Evolutionary conservation across 2,329 filamentous ascomycete species (phyloP).

Genomic region (Orbilia javanica): DNA sequence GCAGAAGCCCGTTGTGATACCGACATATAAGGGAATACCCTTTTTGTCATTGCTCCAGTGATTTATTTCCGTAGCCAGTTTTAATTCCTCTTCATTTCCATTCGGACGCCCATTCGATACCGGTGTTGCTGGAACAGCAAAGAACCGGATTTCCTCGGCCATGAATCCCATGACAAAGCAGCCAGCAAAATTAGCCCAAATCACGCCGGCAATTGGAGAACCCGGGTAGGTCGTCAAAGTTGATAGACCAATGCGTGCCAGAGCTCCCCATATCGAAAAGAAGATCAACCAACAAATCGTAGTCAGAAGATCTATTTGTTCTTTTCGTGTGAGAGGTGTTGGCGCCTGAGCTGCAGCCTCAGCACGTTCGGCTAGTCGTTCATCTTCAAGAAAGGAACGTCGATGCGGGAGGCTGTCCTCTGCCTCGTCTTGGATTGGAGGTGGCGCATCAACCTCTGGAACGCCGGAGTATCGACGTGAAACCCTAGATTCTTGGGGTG

Average conservation of each 20-base stretch:
- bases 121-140: constrained; percentile 34
- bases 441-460: constrained; percentile 49
- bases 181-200: constrained; percentile 91
- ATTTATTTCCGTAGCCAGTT: constrained; percentile 64
- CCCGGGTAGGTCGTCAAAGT: constrained; percentile 83
- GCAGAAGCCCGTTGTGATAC: constrained; percentile 86
- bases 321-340: constrained; percentile 14
- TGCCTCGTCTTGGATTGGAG: constrained; percentile 41
- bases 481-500: constrained; percentile 6
- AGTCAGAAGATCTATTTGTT: constrained; percentile 34
- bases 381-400: constrained; percentile 46
- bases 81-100: constrained; percentile 42
- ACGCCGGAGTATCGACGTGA: constrained; percentile 44
- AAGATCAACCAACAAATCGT: constrained; percentile 81
- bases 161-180: constrained; percentile 88
- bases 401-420: constrained; percentile 20
- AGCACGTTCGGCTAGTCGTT: constrained; percentile 2
- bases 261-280: constrained; percentile 85
- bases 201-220: constrained; percentile 75
- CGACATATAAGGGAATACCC: constrained; percentile 88
- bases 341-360: not conserved
- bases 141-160: constrained; percentile 73
- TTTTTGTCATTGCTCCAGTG: constrained; percentile 72
- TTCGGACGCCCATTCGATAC: not conserved
- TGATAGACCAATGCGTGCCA: constrained; percentile 83